Evolutionary conservation across 495 filamentous ascomycete genomes (phyloP), one percentile per base, ranked within the genome.

Genomic region (Penicillium robsamsonii): DNA sequence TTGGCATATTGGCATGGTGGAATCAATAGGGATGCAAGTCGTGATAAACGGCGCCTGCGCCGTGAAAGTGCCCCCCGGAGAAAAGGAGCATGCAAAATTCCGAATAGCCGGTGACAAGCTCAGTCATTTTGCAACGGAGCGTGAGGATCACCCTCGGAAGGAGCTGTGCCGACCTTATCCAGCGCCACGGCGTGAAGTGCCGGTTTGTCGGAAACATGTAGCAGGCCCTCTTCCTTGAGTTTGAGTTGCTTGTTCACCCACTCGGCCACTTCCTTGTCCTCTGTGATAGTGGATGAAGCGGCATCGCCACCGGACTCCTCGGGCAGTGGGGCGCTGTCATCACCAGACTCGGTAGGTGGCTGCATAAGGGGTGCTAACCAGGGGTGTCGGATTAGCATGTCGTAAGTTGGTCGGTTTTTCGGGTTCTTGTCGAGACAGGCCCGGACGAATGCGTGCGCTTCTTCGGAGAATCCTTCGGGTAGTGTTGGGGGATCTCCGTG

Each of bases 381-480:
- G 47, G 89, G 83, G 67, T 97, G 95, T 56, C 87, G 83, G 13
- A 98, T 78, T 18, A 98, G 81, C 81, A 90, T 91, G 43, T 85
- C 80, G 72, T 98, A 98, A 3, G 88, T 91, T 20, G 93, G 94
- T 15, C 94, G 88, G 30, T 94, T 83, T 50, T 88, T 90, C 3
- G 94, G 92, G 54, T 88, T 87, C 70, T 98, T 98, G 73, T 96
- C 90, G 45, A 98, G 81, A 69, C 95, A 97, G 46, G 88, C 86
- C 20, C 79, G 79, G 41, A 97, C 92, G 73, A 98, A 98, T 55
- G 92, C 86, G 35, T 87, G 87, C 0, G 95, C 92, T 5, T 84
- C 79, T 35, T 87, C 80, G 0, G 91, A 93, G 71, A 87, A 98
- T 24, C 82, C 84, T 31, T 88, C 81, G 29, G 94, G 94, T 18